A percentile compares a stretch with the other conserved stretches of the same genome.
Conservation (phyloP, 2,329 filamentous ascomycete genomes). For the Ascochyta lentis region DNA sequence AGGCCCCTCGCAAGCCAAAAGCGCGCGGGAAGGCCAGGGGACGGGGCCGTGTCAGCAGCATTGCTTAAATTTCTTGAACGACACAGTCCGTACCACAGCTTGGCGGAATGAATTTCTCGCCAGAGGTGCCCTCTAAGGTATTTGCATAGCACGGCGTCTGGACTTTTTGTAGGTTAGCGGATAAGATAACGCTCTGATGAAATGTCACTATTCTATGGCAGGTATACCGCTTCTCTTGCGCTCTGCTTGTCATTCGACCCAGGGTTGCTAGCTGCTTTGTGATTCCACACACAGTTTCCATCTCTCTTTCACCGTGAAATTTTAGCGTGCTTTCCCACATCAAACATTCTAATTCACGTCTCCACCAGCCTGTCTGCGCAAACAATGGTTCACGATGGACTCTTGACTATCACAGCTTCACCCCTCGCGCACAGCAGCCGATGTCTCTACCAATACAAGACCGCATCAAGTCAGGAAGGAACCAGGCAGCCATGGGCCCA, state of each 20-base stretch:
- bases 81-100: too few relatives aligned
- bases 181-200: background rate
- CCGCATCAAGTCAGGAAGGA: background rate
- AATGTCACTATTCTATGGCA: background rate
- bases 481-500: conserved; percentile 1
- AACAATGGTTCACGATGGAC: background rate
- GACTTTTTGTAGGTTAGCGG: background rate
- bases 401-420: background rate
- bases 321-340: background rate
- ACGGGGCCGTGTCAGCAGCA: conserved; percentile 23
- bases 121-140: background rate
- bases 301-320: background rate
- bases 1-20: conserved; percentile 29
- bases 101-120: background rate
- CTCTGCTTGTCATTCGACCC: background rate
- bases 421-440: background rate
- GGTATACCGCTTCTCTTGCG: background rate
- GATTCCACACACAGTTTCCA: background rate
- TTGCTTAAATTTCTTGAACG: conserved; percentile 7
- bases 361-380: background rate
- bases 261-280: background rate
- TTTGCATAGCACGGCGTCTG: conserved; percentile 27
- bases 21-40: conserved; percentile 25
- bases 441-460: background rate
- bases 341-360: background rate